Percentiles rank a stretch among this genome's conserved stretches.
phyloP scores from a whole-genome alignment of 768 basidiomycete genomes.

The Mycena vitilis region DNA sequence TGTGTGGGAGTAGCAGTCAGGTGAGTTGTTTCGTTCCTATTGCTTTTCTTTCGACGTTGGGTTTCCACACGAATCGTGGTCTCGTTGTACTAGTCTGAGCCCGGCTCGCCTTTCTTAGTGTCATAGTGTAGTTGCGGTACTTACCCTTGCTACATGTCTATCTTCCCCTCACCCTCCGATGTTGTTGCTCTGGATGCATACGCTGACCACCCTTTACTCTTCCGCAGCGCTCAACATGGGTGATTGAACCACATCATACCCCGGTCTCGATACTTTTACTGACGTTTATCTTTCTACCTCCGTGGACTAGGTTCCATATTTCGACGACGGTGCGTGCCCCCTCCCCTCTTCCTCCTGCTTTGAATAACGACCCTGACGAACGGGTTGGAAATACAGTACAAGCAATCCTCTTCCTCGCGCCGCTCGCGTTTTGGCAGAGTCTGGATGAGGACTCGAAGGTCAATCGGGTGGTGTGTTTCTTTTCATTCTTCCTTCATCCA shows the following conservation, averaged over 20 bases:
- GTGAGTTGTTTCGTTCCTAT: conserved; percentile 16
- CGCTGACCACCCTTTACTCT: neutral
- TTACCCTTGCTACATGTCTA: too few relatives aligned
- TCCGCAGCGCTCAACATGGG: conserved; percentile 34
- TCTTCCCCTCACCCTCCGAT: too few relatives aligned
- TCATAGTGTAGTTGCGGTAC: too few relatives aligned
- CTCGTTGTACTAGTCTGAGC: too few relatives aligned
- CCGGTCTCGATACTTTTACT: conserved; percentile 14
- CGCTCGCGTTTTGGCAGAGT: conserved; percentile 65
- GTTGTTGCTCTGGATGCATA: too few relatives aligned
- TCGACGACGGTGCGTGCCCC: conserved; percentile 56
- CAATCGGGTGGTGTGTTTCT: conserved; percentile 57
- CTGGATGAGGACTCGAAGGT: conserved; percentile 63
- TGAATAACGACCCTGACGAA: neutral
- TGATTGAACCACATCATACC: neutral
- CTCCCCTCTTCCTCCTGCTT: neutral
- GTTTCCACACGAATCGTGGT: too few relatives aligned
- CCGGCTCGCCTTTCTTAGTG: too few relatives aligned
- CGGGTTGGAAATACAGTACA: conserved; percentile 47
- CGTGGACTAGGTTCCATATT: conserved; percentile 62
- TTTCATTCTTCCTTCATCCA: neutral
- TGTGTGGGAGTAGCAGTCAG: conserved; percentile 60
- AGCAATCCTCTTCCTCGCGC: conserved; percentile 72
- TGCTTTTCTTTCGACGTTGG: too few relatives aligned
- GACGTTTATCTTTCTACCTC: neutral